phyloP scores from a whole-genome alignment of 2,329 filamentous ascomycete genomes.

The Stagonosporopsis vannaccii region DNA sequence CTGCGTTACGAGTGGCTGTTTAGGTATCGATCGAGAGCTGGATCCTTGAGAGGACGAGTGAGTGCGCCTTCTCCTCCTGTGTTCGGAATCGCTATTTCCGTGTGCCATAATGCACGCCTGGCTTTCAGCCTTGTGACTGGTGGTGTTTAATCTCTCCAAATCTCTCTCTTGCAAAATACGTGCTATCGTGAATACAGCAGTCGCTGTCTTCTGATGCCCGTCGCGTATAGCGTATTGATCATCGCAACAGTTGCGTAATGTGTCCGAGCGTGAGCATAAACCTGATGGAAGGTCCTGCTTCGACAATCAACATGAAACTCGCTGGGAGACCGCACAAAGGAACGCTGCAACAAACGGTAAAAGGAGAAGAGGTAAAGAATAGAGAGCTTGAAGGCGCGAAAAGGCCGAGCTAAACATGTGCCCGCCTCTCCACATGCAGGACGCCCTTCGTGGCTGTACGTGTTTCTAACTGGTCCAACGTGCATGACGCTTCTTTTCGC shows the following conservation, averaged over 20 bases:
- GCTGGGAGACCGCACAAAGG: slow-evolving; percentile 8
- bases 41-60: slow-evolving; percentile 14
- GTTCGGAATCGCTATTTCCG: slow-evolving; percentile 14
- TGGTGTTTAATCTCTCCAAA: background rate
- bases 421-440: slow-evolving; percentile 16
- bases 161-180: background rate
- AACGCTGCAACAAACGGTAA: background rate
- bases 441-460: slow-evolving; percentile 12
- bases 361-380: background rate
- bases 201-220: slow-evolving; percentile 13
- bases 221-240: slow-evolving; percentile 7
- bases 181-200: slow-evolving; percentile 16
- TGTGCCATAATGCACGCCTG: slow-evolving; percentile 8
- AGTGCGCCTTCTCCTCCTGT: slow-evolving; percentile 10
- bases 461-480: slow-evolving; percentile 14
- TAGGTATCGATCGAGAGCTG: slow-evolving; percentile 1
- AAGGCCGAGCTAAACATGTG: slow-evolving; percentile 15
- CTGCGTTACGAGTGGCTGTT: slow-evolving; percentile 10
- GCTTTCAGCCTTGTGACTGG: background rate
- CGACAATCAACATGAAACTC: slow-evolving; percentile 7
- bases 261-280: slow-evolving; percentile 5
- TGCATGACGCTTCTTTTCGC: slow-evolving; percentile 9
- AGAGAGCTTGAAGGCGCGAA: slow-evolving; percentile 2
- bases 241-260: slow-evolving; percentile 17
- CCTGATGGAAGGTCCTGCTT: background rate